These are phyloP conservation scores for Leccinum subatratum DNA, from an alignment of 1,284 basidiomycete genomes.

Conservation along the genomic window DNA sequence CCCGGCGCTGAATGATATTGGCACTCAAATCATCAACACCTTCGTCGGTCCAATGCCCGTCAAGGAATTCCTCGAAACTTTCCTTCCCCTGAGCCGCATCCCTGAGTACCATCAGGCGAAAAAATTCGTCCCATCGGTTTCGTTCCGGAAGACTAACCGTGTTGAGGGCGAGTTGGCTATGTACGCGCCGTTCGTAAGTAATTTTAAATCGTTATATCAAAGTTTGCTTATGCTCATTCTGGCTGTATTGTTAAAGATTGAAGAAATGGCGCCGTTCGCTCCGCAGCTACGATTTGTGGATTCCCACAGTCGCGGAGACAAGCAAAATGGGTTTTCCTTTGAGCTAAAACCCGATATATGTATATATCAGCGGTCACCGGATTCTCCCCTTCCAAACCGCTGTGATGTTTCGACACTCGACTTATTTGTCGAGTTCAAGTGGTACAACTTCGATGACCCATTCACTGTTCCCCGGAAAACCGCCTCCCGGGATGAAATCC, in stretches of 20 bases:
- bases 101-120: neutral
- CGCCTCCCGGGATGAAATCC: neutral
- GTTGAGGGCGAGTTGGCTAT: neutral
- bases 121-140: neutral
- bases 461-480: neutral
- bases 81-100: neutral
- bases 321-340: neutral
- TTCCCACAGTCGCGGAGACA: neutral
- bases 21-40: neutral
- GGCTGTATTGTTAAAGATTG: neutral
- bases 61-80: neutral
- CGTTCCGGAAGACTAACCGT: neutral
- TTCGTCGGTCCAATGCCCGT: neutral
- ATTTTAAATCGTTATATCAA: neutral
- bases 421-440: conserved; percentile 7
- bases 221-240: neutral
- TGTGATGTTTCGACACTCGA: neutral
- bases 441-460: neutral
- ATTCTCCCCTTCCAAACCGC: too few species aligned
- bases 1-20: neutral
- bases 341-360: conserved; percentile 1
- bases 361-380: neutral
- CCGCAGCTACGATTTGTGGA: neutral
- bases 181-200: neutral
- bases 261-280: neutral